A percentile compares a stretch with the other conserved stretches of the same genome.
Conservation (phyloP, 2,329 filamentous ascomycete species). For the Ophiostoma novo-ulmi region DNA sequence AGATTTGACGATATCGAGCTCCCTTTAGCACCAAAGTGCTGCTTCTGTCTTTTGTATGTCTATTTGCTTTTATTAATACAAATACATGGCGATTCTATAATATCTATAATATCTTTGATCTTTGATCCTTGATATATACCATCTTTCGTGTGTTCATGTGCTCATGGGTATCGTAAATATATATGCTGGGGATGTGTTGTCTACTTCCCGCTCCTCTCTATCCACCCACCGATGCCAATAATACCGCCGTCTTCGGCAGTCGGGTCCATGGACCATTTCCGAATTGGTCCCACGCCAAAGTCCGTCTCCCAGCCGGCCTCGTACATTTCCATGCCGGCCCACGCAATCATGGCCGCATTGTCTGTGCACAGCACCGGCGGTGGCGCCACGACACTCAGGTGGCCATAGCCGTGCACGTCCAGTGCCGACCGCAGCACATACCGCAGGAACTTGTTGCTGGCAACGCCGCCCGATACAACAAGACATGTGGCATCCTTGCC, state of each 20-base stretch:
- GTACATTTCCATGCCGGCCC: slow-evolving; percentile 91
- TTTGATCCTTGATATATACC: not conserved
- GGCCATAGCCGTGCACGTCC: slow-evolving; percentile 58
- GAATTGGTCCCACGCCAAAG: slow-evolving; percentile 54
- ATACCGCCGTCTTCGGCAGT: slow-evolving; percentile 59
- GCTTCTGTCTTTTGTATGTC: not conserved
- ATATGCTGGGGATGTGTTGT: not conserved
- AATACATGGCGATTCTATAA: slow-evolving; percentile 9
- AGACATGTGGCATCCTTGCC: slow-evolving; percentile 38
- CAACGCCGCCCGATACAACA: slow-evolving; percentile 86
- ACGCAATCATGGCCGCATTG: slow-evolving; percentile 96
- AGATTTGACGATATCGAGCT: too few relatives aligned
- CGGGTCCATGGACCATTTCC: slow-evolving; percentile 71
- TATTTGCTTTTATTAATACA: not conserved
- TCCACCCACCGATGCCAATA: slow-evolving; percentile 53
- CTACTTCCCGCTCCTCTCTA: slow-evolving; percentile 23
- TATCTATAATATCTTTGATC: not conserved
- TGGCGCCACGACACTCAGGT: slow-evolving; percentile 65
- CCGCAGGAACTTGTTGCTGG: slow-evolving; percentile 74
- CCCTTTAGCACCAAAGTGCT: not conserved
- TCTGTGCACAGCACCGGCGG: slow-evolving; percentile 78
- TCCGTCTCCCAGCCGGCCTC: slow-evolving; percentile 65
- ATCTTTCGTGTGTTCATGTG: not conserved
- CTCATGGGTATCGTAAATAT: not conserved
- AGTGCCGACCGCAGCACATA: slow-evolving; percentile 57